Percentiles rank a stretch among this genome's conserved stretches.
Evolutionary conservation across 306 rosid species (phyloP).

Genomic region (Acacia acuminata): DNA sequence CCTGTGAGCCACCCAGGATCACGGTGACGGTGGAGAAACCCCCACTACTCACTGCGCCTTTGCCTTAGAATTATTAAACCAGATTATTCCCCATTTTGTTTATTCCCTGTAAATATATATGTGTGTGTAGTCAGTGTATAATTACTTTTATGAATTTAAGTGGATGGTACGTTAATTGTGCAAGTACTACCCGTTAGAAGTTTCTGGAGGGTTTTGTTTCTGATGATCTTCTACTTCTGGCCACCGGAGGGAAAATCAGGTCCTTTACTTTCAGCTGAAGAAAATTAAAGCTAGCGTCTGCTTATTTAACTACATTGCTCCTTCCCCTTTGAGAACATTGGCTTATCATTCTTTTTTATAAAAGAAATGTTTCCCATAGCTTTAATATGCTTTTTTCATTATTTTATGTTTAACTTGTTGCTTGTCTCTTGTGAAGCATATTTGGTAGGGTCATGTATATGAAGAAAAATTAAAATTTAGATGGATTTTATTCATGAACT

Average conservation of each 20-base stretch:
- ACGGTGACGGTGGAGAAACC: slow-evolving; percentile 36
- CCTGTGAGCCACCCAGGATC: slow-evolving; percentile 57
- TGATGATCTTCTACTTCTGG: neutral
- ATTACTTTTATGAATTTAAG: neutral
- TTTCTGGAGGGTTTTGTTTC: neutral
- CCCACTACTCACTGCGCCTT: slow-evolving; percentile 27
- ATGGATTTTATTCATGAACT: neutral
- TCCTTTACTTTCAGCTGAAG: neutral
- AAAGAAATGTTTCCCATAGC: neutral
- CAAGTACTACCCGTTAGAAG: neutral
- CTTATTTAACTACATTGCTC: neutral
- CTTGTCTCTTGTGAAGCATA: neutral
- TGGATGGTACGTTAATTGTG: neutral
- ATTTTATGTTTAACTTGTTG: neutral
- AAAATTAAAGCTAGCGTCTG: neutral
- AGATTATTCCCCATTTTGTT: neutral
- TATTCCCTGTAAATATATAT: neutral
- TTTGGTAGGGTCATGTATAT: neutral
- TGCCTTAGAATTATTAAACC: neutral
- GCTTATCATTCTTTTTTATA: neutral
- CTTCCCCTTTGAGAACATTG: neutral
- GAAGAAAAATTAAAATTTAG: neutral
- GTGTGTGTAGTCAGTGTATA: neutral
- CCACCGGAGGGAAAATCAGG: neutral
- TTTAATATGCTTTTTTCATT: neutral